These are phyloP conservation scores for Aspergillus terreus DNA, from an alignment of 2,329 filamentous ascomycete species.

Conservation along the genomic window DNA sequence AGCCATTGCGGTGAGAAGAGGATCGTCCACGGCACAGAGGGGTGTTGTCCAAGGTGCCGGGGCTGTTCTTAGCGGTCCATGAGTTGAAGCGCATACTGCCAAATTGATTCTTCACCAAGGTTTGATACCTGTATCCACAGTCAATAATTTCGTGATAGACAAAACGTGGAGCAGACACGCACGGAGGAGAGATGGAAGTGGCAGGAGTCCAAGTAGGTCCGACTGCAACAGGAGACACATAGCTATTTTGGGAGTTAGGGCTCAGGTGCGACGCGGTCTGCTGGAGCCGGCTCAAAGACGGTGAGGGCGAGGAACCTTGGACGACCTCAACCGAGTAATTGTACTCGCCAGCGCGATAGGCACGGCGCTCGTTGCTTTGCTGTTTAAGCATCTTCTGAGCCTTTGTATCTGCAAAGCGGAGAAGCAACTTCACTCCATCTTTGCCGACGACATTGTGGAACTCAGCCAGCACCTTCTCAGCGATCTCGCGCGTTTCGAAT, in stretches of 20 bases:
- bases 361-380: constrained; percentile 88
- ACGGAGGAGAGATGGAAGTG: constrained; percentile 48
- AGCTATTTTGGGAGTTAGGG: constrained; percentile 41
- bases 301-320: constrained; percentile 42
- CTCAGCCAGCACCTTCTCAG: constrained; percentile 80
- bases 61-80: constrained; percentile 36
- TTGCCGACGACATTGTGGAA: constrained; percentile 80
- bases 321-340: constrained; percentile 55
- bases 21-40: constrained; percentile 31
- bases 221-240: constrained; percentile 40
- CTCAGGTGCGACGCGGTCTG: constrained; percentile 39
- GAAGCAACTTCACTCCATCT: constrained; percentile 80
- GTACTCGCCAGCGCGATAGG: constrained; percentile 95
- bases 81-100: constrained; percentile 32
- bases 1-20: constrained; percentile 22
- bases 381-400: constrained; percentile 96
- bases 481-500: constrained; percentile 84
- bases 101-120: constrained; percentile 36
- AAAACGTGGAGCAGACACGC: constrained; percentile 22
- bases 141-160: constrained; percentile 22
- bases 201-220: constrained; percentile 45
- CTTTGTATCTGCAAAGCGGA: constrained; percentile 94
- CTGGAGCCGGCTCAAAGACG: constrained; percentile 39
- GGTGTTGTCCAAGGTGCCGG: constrained; percentile 38
- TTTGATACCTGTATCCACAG: constrained; percentile 27